Base-by-base conservation (phyloP, 257 asterid genomes). In the Plantago elongata region DNA sequence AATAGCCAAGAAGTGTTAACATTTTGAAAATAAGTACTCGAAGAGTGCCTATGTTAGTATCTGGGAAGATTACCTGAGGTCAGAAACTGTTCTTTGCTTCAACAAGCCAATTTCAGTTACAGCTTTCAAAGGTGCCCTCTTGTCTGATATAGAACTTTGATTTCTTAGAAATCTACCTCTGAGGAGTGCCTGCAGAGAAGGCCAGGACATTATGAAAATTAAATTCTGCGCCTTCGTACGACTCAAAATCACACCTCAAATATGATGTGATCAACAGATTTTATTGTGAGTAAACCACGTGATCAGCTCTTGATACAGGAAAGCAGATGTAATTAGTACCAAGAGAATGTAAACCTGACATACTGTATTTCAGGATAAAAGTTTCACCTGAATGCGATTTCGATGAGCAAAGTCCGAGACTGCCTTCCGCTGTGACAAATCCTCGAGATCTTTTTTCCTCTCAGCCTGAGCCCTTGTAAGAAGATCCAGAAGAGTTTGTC, bases 401-500 rank as follows among this genome's bases (percentile, higher is more conserved):
- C 99, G 95, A 69, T 86, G 89, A 55, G 86, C 83, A 67, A 93
- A 93, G 50, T 65, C 83, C 11, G 97, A 81, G 43, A 93, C 99
- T 8, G 80, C 91, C 69, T 75, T 78, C 60, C 65, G 66, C 74
- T 81, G 94, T 40, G 69, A 62, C 68, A 93, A 69, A 59, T 71
- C 75, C 48, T 66, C 71, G 69, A 93, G 88, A 73, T 93, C 99
- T 29, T 34, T 76, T 69, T 77, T 75, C 75, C 87, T 80, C 72
- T 93, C 96, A 67, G 60, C 74, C 69, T 93, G 95, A 57, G 93
- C 86, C 79, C 75, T 84, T 59, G 64, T 49, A 65, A 86, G 84
- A 71, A 93, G 90, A 80, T 93, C 97, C 51, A 84, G 77, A 70
- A 89, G 94, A 67, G 94, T 84, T 65, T 93, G 97, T 71, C 99